phyloP scores from a whole-genome alignment of 2,329 filamentous ascomycete genomes.

The Sporothrix brasiliensis region DNA sequence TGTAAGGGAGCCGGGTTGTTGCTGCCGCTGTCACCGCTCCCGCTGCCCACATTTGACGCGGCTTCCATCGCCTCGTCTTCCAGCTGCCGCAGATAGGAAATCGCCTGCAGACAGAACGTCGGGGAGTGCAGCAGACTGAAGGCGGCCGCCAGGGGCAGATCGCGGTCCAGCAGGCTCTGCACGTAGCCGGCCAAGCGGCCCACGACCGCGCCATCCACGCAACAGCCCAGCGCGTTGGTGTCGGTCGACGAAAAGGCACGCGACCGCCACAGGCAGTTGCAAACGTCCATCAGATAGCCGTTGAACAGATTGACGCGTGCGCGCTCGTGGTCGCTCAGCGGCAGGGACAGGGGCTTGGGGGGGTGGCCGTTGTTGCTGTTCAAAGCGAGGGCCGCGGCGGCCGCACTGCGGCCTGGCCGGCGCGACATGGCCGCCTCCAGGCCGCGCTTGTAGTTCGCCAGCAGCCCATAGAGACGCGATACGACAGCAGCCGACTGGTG shows the following conservation, averaged over 20 bases:
- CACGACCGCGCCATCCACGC: conserved; percentile 52
- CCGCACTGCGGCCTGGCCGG: conserved; percentile 31
- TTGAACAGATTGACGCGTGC: conserved; percentile 73
- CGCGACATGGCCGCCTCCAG: conserved; percentile 66
- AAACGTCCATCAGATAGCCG: conserved; percentile 82
- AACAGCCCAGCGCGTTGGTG: conserved; percentile 62
- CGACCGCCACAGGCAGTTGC: conserved; percentile 79
- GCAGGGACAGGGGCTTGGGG: conserved; percentile 29
- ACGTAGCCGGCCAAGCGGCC: conserved; percentile 54
- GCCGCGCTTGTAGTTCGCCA: conserved; percentile 72
- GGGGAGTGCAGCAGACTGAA: conserved; percentile 65
- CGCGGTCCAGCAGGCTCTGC: conserved; percentile 49
- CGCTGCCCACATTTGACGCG: conserved; percentile 36
- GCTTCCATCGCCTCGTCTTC: conserved; percentile 58
- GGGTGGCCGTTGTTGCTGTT: neutral
- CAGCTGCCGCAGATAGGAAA: conserved; percentile 57
- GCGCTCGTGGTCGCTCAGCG: conserved; percentile 54
- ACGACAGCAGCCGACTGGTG: conserved; percentile 63
- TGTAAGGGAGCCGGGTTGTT: conserved; percentile 41
- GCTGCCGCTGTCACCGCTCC: neutral
- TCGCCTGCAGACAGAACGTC: conserved; percentile 58
- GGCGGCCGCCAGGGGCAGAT: conserved; percentile 51
- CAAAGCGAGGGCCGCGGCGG: conserved; percentile 6
- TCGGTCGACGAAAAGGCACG: conserved; percentile 70
- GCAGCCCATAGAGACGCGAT: conserved; percentile 69